These are phyloP conservation scores for Suhomyces emberorum DNA, from an alignment of 805 yeast genomes.

Conservation along the genomic window DNA sequence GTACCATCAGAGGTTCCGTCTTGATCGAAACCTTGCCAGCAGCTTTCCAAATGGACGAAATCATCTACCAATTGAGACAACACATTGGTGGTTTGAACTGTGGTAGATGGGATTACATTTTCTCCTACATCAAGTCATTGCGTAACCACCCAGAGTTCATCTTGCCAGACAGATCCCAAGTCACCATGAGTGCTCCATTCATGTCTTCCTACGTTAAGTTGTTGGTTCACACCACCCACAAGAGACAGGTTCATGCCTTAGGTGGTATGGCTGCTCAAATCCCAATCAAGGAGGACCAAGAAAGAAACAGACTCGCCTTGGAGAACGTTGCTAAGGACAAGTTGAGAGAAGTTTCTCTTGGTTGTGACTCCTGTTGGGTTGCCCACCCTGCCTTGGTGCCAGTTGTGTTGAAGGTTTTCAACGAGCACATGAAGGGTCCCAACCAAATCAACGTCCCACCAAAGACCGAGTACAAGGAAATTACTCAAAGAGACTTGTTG, in stretches of 20 bases:
- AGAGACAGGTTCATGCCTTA: slow-evolving; percentile 80
- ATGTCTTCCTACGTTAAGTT: slow-evolving; percentile 75
- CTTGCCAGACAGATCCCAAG: slow-evolving; percentile 76
- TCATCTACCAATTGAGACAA: slow-evolving; percentile 69
- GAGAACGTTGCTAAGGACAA: slow-evolving; percentile 72
- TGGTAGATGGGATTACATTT: slow-evolving; percentile 89
- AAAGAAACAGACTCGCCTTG: slow-evolving; percentile 63
- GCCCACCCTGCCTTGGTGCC: slow-evolving; percentile 83
- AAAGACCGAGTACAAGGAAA: slow-evolving; percentile 47
- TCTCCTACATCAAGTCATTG: slow-evolving; percentile 72
- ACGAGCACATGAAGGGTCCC: slow-evolving; percentile 77
- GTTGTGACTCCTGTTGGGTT: slow-evolving; percentile 89
- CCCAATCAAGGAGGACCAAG: slow-evolving; percentile 70
- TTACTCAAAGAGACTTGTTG: slow-evolving; percentile 56
- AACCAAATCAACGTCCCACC: slow-evolving; percentile 65
- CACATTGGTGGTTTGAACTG: slow-evolving; percentile 82
- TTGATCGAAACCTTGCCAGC: slow-evolving; percentile 82
- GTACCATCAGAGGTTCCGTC: slow-evolving; percentile 78
- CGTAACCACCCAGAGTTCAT: slow-evolving; percentile 65
- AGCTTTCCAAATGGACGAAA: slow-evolving; percentile 84
- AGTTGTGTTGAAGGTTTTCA: slow-evolving; percentile 68
- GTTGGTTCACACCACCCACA: slow-evolving; percentile 70
- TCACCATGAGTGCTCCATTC: slow-evolving; percentile 78
- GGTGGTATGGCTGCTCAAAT: slow-evolving; percentile 92
- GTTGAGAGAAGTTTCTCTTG: slow-evolving; percentile 70